A percentile compares a stretch with the other conserved stretches of the same genome.
Evolutionary conservation across 2,329 filamentous ascomycete genomes (phyloP).

Genomic region (Nigrospora oryzae): DNA sequence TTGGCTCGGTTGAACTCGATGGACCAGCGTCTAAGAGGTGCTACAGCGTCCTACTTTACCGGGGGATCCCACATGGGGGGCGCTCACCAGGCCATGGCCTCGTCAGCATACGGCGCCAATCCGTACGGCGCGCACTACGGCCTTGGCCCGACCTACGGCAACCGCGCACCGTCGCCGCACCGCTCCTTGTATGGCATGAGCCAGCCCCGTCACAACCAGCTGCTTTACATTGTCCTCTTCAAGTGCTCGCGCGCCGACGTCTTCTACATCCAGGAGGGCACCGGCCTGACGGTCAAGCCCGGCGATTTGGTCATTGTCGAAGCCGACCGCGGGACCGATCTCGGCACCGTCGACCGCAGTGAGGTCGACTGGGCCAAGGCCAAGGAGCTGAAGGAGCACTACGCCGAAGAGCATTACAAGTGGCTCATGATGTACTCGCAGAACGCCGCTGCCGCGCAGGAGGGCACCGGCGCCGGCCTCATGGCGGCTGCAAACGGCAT

Average conservation of each 20-base stretch:
- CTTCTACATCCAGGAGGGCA: conserved; percentile 95
- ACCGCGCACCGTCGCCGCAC: conserved; percentile 52
- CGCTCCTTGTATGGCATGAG: conserved; percentile 52
- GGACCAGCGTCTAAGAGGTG: conserved; percentile 1
- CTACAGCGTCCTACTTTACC: conserved; percentile 27
- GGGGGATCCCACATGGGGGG: conserved; percentile 19
- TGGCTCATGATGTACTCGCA: conserved; percentile 99
- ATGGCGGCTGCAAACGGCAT: conserved; percentile 56
- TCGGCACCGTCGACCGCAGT: conserved; percentile 84
- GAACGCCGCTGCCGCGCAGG: conserved; percentile 56
- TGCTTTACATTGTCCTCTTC: conserved; percentile 86
- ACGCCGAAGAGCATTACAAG: conserved; percentile 91
- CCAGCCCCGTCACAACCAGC: conserved; percentile 57
- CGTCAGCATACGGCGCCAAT: conserved; percentile 25
- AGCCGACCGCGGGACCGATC: conserved; percentile 89
- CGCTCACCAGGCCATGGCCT: conserved; percentile 26
- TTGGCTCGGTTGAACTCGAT: conserved; percentile 4
- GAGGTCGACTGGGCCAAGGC: conserved; percentile 84
- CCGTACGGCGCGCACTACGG: conserved; percentile 37
- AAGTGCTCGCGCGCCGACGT: conserved; percentile 94
- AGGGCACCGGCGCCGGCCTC: conserved; percentile 52
- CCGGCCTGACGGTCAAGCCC: conserved; percentile 79
- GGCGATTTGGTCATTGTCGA: conserved; percentile 96
- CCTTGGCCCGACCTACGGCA: conserved; percentile 33
- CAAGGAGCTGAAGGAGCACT: conserved; percentile 82